phyloP scores from a whole-genome alignment of 257 asterid genomes.

The Nicotiana knightiana region DNA sequence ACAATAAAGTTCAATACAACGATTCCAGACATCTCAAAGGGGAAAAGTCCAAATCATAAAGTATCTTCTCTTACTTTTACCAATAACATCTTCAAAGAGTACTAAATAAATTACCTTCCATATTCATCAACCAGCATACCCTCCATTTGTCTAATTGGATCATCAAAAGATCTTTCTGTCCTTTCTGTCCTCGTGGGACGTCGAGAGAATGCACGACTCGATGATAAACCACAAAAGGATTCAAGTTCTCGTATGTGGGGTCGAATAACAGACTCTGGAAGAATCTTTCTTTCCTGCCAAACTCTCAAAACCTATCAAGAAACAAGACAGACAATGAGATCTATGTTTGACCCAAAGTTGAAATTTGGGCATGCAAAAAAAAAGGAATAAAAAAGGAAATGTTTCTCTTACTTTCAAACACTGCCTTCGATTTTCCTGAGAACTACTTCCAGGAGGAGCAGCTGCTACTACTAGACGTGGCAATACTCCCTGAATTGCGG shows the following conservation, averaged over 20 bases:
- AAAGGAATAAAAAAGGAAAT: conserved; percentile 7
- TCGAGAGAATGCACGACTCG: conserved; percentile 46
- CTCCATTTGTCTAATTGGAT: conserved; percentile 87
- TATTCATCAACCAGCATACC: conserved; percentile 93
- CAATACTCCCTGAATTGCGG: conserved; percentile 67
- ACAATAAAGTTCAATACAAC: conserved; percentile 14
- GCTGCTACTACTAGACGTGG: conserved; percentile 82
- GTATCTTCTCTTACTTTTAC: not conserved
- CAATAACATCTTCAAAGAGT: not conserved
- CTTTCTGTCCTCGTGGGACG: conserved; percentile 65
- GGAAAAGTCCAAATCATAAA: not conserved
- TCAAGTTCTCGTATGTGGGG: conserved; percentile 85
- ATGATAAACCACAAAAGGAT: conserved; percentile 59
- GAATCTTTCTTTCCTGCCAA: conserved; percentile 84
- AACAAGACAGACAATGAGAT: not conserved
- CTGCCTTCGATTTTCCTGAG: conserved; percentile 78
- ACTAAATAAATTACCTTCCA: conserved; percentile 53
- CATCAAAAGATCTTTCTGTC: conserved; percentile 83
- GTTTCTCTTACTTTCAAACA: conserved; percentile 69
- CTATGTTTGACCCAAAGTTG: not conserved
- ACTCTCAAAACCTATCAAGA: conserved; percentile 76
- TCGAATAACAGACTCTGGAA: conserved; percentile 71
- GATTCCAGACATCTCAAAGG: not conserved
- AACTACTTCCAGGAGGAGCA: conserved; percentile 76
- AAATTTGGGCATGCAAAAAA: not conserved